A percentile compares a stretch with the other conserved stretches of the same genome.
Conservation (phyloP, 768 basidiomycete species). For the Tephrocybe rancida region DNA sequence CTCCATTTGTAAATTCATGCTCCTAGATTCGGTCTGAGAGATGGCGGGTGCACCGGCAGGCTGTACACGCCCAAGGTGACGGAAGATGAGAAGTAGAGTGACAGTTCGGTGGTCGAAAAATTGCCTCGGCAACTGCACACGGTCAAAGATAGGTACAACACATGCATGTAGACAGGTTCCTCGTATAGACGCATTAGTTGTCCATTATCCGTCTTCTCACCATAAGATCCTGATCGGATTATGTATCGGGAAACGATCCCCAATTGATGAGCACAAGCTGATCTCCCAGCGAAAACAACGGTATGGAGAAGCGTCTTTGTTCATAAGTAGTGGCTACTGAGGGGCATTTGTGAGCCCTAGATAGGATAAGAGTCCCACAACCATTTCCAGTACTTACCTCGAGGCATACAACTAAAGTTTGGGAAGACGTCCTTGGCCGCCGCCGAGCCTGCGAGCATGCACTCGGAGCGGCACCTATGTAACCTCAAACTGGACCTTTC, state of each 20-base stretch:
- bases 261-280: constrained; percentile 20
- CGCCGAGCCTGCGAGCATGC: background rate
- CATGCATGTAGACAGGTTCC: constrained; percentile 18
- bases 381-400: background rate
- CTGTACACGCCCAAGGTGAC: constrained; percentile 24
- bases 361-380: background rate
- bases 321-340: constrained; percentile 2
- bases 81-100: constrained; percentile 21
- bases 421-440: background rate
- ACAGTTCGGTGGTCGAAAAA: constrained; percentile 24
- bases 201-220: constrained; percentile 27
- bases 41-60: constrained; percentile 28
- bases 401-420: background rate
- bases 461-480: constrained; percentile 16
- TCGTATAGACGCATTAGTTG: constrained; percentile 23
- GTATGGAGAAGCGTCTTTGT: constrained; percentile 16
- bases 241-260: constrained; percentile 19
- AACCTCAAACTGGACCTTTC: too few species aligned
- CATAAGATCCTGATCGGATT: constrained; percentile 33
- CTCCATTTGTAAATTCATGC: constrained; percentile 25
- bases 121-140: constrained; percentile 23
- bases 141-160: constrained; percentile 22
- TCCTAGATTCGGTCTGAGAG: constrained; percentile 31
- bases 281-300: constrained; percentile 24
- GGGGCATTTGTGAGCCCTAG: background rate